phyloP scores from a whole-genome alignment of 441 rosid genomes.

The Euphorbia schlechtendalii region DNA sequence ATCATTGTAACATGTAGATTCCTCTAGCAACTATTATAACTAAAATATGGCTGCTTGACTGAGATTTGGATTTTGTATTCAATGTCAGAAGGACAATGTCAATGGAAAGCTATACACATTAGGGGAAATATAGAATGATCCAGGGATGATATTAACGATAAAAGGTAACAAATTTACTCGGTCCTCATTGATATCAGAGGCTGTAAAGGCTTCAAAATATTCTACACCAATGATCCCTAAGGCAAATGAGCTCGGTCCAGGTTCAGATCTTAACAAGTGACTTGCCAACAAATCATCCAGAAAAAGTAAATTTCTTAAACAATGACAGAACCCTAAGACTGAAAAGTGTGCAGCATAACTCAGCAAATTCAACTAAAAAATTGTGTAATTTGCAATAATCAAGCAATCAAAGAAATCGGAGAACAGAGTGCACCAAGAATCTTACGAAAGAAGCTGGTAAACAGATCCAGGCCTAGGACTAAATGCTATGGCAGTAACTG shows the following conservation, averaged over 20 bases:
- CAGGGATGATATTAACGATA: conserved; percentile 5
- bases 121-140: background rate
- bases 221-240: background rate
- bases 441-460: conserved; percentile 98
- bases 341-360: background rate
- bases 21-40: background rate
- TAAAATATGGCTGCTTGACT: background rate
- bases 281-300: background rate
- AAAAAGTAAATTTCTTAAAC: background rate
- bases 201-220: background rate
- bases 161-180: background rate
- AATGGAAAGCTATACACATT: background rate
- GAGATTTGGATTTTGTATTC: background rate
- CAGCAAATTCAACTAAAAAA: background rate
- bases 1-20: background rate
- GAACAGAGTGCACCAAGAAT: conserved; percentile 18
- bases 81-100: background rate
- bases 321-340: background rate
- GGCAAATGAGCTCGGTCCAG: background rate
- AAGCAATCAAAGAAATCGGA: background rate
- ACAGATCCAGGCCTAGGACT: conserved; percentile 89
- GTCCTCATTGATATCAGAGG: background rate
- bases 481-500: conserved; percentile 96
- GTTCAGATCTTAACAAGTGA: background rate
- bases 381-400: background rate